A percentile compares a stretch with the other conserved stretches of the same genome.
phyloP scores from a whole-genome alignment of 139 green algal genomes.

The Chlamydomonas incerta region DNA sequence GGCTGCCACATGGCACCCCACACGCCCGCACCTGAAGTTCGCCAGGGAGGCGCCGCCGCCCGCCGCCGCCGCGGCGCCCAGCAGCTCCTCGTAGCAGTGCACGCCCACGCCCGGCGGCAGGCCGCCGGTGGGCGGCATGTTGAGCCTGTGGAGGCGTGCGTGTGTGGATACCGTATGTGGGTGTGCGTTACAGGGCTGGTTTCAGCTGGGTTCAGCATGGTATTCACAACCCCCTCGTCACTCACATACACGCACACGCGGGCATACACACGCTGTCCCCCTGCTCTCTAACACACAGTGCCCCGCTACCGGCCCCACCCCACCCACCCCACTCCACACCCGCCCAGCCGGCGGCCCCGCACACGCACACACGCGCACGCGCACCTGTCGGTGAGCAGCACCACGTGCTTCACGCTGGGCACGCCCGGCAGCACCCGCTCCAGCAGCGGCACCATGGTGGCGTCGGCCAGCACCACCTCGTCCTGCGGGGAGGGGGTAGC shows the following conservation, averaged over 20 bases:
- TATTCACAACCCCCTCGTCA: too few species aligned
- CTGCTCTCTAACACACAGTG: too few species aligned
- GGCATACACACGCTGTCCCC: too few species aligned
- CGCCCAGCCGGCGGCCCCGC: too few species aligned
- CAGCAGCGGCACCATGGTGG: conserved; percentile 65
- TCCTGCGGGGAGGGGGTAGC: too few species aligned
- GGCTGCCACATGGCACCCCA: too few species aligned
- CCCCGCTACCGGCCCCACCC: too few species aligned
- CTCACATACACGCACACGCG: too few species aligned
- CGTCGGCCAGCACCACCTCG: conserved; percentile 65
- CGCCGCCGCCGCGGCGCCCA: conserved; percentile 52
- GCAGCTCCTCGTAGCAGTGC: conserved; percentile 82
- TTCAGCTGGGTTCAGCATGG: too few species aligned
- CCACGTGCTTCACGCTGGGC: conserved; percentile 51
- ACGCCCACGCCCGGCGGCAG: conserved; percentile 10
- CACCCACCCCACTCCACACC: background rate
- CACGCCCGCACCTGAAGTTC: background rate
- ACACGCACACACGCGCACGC: too few species aligned
- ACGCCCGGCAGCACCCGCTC: conserved; percentile 55
- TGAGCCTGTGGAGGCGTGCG: background rate
- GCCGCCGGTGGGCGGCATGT: conserved; percentile 17
- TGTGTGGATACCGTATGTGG: too few species aligned
- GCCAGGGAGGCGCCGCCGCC: background rate
- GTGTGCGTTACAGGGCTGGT: too few species aligned
- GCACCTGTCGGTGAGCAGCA: conserved; percentile 70